Conservation (phyloP, 75 land plant genomes). For the Pinus albicaulis region DNA sequence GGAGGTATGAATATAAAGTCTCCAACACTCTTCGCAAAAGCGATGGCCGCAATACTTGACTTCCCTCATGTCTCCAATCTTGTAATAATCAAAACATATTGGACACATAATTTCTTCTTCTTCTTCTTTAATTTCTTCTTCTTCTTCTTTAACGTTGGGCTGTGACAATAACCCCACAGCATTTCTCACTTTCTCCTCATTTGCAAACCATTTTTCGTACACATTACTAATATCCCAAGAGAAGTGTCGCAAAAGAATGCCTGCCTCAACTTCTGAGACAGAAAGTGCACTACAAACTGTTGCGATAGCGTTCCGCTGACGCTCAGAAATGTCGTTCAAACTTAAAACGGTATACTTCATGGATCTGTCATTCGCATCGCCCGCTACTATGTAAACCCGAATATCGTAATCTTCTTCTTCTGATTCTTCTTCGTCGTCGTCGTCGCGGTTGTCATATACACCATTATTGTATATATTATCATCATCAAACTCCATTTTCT, state of each 20-base stretch:
- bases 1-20: neutral
- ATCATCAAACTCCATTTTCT: too few relatives aligned
- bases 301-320: slow-evolving; percentile 53
- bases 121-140: neutral
- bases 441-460: too few relatives aligned
- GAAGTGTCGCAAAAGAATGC: slow-evolving; percentile 60
- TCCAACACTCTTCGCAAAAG: neutral
- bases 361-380: too few relatives aligned
- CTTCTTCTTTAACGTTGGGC: too few relatives aligned
- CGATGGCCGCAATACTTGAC: neutral
- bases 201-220: neutral
- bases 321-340: slow-evolving; percentile 53
- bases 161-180: neutral
- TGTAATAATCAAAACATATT: neutral
- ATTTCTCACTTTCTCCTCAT: neutral
- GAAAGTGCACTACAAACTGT: slow-evolving; percentile 48
- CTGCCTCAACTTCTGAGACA: slow-evolving; percentile 41
- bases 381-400: too few relatives aligned
- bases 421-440: too few relatives aligned
- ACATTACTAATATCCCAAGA: slow-evolving; percentile 30
- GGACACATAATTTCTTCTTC: neutral
- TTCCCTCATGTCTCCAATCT: neutral
- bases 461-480: too few relatives aligned
- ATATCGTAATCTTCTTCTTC: too few relatives aligned
- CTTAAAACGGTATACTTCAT: slow-evolving; percentile 44